Conservation (phyloP, 768 basidiomycete species). For the Termitomyces sp. region DNA sequence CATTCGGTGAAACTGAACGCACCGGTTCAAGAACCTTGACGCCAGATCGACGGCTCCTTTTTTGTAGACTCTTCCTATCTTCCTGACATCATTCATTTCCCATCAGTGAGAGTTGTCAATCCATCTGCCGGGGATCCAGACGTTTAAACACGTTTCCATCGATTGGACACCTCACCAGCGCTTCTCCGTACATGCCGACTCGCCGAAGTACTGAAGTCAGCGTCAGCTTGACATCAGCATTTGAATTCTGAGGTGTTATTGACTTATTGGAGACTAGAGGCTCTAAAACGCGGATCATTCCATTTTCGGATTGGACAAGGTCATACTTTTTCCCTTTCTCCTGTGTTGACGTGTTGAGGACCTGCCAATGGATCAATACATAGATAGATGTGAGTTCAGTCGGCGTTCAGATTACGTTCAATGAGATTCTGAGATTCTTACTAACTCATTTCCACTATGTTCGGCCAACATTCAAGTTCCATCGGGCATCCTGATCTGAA, state of each 20-base stretch:
- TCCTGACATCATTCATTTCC: conserved; percentile 36
- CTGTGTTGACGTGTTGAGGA: too few species aligned
- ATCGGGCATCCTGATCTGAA: conserved; percentile 40
- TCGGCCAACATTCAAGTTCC: conserved; percentile 40
- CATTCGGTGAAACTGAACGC: neutral
- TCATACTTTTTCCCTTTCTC: too few species aligned
- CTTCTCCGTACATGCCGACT: conserved; percentile 29
- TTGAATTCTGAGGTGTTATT: too few species aligned
- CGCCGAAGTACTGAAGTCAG: conserved; percentile 35
- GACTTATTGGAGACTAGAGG: too few species aligned
- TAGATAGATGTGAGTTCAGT: neutral
- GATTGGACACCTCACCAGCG: conserved; percentile 33
- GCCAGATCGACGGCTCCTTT: conserved; percentile 45
- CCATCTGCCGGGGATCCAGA: too few species aligned
- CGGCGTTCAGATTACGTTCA: neutral
- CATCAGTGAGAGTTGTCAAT: conserved; percentile 25
- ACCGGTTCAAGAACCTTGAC: neutral
- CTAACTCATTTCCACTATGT: conserved; percentile 41
- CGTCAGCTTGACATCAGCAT: conserved; percentile 36
- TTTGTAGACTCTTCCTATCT: too few species aligned
- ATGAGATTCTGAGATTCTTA: conserved; percentile 13
- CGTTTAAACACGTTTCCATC: too few species aligned
- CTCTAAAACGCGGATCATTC: too few species aligned
- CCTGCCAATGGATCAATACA: too few species aligned
- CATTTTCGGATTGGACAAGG: too few species aligned